phyloP scores from a whole-genome alignment of 495 filamentous ascomycete species.

The Venustampulla echinocandica region DNA sequence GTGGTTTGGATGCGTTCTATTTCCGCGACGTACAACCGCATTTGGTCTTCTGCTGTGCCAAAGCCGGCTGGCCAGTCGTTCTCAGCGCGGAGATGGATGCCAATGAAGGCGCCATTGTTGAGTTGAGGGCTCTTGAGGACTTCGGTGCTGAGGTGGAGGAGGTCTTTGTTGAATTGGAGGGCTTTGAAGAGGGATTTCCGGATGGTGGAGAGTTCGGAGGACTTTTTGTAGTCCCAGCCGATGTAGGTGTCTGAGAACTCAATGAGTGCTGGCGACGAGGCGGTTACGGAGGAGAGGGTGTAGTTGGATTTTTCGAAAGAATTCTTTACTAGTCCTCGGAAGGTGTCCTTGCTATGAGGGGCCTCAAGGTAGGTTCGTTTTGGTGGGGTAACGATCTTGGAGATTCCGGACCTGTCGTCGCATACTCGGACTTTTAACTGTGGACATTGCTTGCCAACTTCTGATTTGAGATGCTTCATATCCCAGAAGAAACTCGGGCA shows the following conservation, averaged over 20 bases:
- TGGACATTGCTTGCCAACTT: too few relatives aligned
- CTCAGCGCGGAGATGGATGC: conserved; percentile 8
- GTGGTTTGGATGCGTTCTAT: not conserved
- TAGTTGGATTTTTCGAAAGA: too few relatives aligned
- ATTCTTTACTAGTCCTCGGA: too few relatives aligned
- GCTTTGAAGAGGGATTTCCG: conserved; percentile 6
- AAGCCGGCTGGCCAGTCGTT: conserved; percentile 6
- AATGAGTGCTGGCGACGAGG: too few relatives aligned
- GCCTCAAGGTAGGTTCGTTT: too few relatives aligned
- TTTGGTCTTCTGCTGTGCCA: conserved; percentile 1
- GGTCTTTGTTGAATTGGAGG: not conserved
- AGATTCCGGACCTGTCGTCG: too few relatives aligned
- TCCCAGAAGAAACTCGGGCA: too few relatives aligned
- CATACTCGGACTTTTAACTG: too few relatives aligned
- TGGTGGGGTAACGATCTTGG: too few relatives aligned
- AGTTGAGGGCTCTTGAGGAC: conserved; percentile 1
- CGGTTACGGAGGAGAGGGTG: too few relatives aligned
- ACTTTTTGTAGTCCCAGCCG: conserved; percentile 5
- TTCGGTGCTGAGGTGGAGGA: not conserved
- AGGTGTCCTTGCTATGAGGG: too few relatives aligned
- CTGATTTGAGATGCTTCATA: too few relatives aligned
- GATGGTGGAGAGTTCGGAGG: not conserved
- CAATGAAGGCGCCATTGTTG: conserved; percentile 4
- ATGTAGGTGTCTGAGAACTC: conserved; percentile 9
- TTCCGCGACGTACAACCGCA: not conserved